phyloP scores from a whole-genome alignment of 495 filamentous ascomycete genomes.

The Staphylotrichum tortipilum region DNA sequence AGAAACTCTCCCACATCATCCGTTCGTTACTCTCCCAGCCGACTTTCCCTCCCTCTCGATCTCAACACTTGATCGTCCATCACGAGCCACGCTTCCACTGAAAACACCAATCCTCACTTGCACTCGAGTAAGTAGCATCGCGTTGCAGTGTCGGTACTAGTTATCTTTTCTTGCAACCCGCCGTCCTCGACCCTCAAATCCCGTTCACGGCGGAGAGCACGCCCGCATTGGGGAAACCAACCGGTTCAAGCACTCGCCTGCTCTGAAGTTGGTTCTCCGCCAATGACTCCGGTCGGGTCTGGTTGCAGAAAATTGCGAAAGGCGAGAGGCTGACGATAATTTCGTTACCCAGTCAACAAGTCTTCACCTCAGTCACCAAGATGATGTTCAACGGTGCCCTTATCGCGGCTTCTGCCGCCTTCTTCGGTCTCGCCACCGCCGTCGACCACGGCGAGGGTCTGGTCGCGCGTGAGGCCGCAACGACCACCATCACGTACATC shows the following conservation, averaged over 20 bases:
- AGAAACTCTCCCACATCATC: neutral
- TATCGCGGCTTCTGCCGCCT: neutral
- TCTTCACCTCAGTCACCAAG: neutral
- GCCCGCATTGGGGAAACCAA: no score
- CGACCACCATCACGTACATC: constrained; percentile 1
- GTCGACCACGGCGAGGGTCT: neutral
- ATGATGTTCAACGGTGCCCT: neutral
- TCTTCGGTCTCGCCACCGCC: neutral
- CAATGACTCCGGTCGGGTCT: no score
- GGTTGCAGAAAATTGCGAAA: neutral
- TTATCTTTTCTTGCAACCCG: no score
- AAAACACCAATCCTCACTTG: no score
- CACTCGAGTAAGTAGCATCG: no score
- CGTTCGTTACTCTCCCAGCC: neutral
- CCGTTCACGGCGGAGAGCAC: no score
- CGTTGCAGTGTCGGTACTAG: no score
- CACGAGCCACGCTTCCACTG: neutral
- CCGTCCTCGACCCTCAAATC: no score
- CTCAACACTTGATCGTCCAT: neutral
- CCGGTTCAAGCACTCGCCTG: no score
- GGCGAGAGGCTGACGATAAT: neutral
- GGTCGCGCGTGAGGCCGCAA: neutral
- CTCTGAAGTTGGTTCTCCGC: no score
- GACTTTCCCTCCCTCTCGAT: neutral
- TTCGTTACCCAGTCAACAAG: neutral